Base-by-base conservation (phyloP, 768 basidiomycete genomes). In the Russula earlei region DNA sequence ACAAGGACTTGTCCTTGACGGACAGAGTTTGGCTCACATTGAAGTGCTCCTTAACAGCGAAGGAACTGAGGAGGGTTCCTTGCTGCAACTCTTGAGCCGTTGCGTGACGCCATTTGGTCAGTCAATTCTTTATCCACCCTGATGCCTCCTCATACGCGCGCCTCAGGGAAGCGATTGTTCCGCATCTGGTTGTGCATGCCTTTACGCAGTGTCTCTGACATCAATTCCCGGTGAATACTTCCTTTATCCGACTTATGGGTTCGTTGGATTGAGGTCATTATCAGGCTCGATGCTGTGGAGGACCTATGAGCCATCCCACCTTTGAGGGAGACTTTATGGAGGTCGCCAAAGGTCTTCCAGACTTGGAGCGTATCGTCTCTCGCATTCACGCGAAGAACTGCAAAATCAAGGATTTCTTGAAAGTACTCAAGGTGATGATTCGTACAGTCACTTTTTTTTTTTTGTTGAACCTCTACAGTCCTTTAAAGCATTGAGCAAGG, bases 171-270 rank as follows among this genome's bases (percentile, higher is more conserved):
- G 68, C 82, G 96, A 24, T 76, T 98, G 27, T 98, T 99, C 78
- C 82, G 94, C 40, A 87, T 95, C 51, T 99, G 96, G 96, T 75
- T 99, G 8, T 96, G 91, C 60, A 86, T 86, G 77, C 96, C 96
- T 19, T 71, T 99, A 59, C 81, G 85, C 29, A 82, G 88, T 37
- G 82, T 84, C 34, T 67, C 77, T 11, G 88, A 88, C 46, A 98
- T 99, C 70, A 94, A 95, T 65, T 84, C 88, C 38, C 78, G 93
- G 92, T 90, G 64, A 60, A 73, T n/a, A n/a, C 59, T 47, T 5
- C 5, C 1, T 29, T 17, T 42, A 40, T 36, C 12, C 19, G 2
- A 10, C 20, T 22, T 25, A 12, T 17, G 41, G 29, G 9, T 33
- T 33, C 10, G 7, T 36, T 5, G 0, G 40, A 48, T 17, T 29